A percentile compares a stretch with the other conserved stretches of the same genome.
Conservation (phyloP, 768 basidiomycete genomes). For the Suillus subaureus region DNA sequence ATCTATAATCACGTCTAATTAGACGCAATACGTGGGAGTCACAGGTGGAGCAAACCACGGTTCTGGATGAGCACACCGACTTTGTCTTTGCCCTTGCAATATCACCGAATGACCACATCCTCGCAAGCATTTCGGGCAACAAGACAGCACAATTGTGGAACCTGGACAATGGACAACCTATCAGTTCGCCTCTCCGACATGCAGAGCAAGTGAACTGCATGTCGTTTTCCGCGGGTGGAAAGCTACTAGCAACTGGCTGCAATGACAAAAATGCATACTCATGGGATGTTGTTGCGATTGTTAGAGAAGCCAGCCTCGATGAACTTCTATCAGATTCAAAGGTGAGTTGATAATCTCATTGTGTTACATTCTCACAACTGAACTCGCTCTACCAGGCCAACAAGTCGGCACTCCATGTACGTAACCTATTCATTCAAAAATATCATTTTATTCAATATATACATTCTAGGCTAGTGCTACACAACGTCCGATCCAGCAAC, state of each 20-base stretch:
- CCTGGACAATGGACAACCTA: neutral
- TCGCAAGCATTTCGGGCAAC: neutral
- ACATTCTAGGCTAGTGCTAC: neutral
- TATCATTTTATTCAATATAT: neutral
- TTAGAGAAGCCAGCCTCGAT: neutral
- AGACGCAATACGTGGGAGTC: no score
- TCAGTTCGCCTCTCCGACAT: neutral
- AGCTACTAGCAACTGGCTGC: neutral
- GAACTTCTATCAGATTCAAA: neutral
- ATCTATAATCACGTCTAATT: no score
- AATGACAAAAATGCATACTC: accelerated
- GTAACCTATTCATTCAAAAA: neutral
- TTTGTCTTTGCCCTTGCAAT: accelerated
- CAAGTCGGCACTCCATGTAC: neutral
- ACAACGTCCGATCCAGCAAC: neutral
- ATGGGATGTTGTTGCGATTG: neutral
- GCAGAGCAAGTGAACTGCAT: accelerated
- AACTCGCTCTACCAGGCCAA: neutral
- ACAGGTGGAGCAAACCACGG: neutral
- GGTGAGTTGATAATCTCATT: neutral
- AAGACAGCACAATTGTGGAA: neutral
- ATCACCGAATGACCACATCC: neutral
- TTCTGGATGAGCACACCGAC: neutral
- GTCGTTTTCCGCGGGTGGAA: neutral
- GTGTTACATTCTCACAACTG: neutral